A percentile compares a stretch with the other conserved stretches of the same genome.
Conservation (phyloP, 2,329 filamentous ascomycete species). For the Fusarium floridanum region DNA sequence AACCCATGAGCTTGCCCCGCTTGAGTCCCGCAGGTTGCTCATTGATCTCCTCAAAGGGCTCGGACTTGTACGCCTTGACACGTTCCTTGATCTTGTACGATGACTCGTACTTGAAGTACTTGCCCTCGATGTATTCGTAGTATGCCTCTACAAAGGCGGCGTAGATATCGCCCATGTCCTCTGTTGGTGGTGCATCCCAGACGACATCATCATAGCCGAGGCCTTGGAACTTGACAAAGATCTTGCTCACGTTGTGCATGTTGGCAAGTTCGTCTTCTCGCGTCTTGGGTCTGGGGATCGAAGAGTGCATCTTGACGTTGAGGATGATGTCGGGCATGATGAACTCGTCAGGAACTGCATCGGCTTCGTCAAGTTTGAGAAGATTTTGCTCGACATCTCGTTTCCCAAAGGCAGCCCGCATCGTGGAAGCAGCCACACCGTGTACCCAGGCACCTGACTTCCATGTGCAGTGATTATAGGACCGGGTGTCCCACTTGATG, state of each 20-base stretch:
- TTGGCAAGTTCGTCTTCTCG: conserved; percentile 79
- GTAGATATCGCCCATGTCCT: conserved; percentile 76
- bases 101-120: conserved; percentile 73
- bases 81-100: conserved; percentile 74
- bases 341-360: conserved; percentile 90
- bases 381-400: conserved; percentile 70
- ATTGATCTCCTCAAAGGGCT: conserved; percentile 77
- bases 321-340: conserved; percentile 91
- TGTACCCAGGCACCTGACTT: conserved; percentile 91
- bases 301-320: conserved; percentile 71
- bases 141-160: conserved; percentile 86
- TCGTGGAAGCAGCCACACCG: conserved; percentile 72
- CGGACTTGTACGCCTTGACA: conserved; percentile 74
- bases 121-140: conserved; percentile 84
- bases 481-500: conserved; percentile 85
- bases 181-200: conserved; percentile 84
- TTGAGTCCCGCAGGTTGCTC: conserved; percentile 80
- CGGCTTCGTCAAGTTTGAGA: conserved; percentile 75
- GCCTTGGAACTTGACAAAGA: conserved; percentile 92
- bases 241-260: conserved; percentile 78
- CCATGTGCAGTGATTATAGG: conserved; percentile 88
- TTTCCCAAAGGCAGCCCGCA: conserved; percentile 82
- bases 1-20: conserved; percentile 89
- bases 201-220: conserved; percentile 91
- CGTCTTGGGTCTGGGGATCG: conserved; percentile 64